phyloP scores from a whole-genome alignment of 2,329 filamentous ascomycete species.

The Fusarium lyarnte region DNA sequence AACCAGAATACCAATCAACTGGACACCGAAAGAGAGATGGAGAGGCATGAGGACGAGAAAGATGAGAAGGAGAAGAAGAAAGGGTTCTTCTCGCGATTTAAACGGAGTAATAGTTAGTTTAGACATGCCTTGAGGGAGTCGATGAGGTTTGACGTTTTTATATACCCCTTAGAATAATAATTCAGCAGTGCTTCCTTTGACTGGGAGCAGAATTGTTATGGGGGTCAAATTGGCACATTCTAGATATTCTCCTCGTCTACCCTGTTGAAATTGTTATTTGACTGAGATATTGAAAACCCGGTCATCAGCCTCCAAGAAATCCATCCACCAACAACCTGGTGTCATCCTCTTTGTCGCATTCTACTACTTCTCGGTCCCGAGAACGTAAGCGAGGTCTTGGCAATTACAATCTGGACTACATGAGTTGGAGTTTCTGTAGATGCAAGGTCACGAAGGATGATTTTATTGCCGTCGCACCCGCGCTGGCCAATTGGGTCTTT shows the following conservation, averaged over 20 bases:
- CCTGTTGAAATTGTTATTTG: too few species aligned
- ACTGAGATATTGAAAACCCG: too few species aligned
- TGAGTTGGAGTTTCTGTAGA: too few species aligned
- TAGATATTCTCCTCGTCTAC: neutral
- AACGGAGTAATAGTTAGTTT: neutral
- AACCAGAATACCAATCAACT: slow-evolving; percentile 63
- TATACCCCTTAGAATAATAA: neutral
- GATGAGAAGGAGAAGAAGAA: slow-evolving; percentile 20
- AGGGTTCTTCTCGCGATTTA: slow-evolving; percentile 27
- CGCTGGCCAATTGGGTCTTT: neutral
- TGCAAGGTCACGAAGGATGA: neutral
- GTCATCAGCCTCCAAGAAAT: neutral
- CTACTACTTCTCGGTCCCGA: neutral
- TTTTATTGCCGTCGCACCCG: neutral
- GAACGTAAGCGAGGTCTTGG: neutral
- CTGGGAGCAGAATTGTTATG: fast-evolving
- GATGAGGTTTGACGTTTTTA: neutral
- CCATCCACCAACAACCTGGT: neutral
- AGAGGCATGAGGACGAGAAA: slow-evolving; percentile 12
- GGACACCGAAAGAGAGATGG: slow-evolving; percentile 51
- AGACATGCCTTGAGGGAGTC: neutral
- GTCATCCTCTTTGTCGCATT: neutral
- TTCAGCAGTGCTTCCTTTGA: neutral
- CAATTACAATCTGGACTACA: neutral
- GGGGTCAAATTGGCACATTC: fast-evolving